phyloP scores from a whole-genome alignment of 139 green algal species.

The Asterochloris erici region DNA sequence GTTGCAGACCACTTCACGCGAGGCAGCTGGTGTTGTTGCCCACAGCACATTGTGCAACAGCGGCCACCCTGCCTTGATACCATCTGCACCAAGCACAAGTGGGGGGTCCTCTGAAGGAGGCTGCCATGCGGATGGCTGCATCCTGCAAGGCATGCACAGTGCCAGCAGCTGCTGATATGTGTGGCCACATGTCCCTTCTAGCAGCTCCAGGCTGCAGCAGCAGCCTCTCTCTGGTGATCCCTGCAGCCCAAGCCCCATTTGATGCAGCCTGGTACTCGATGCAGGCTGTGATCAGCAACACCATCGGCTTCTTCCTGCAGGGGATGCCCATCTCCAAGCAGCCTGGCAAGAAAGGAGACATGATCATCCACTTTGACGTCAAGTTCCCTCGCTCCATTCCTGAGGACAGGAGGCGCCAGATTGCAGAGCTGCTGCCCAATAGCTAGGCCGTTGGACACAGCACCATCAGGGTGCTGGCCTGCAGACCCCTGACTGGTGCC shows the following conservation, averaged over 20 bases:
- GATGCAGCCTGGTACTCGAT: background rate
- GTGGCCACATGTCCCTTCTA: background rate
- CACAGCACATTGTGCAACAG: no score
- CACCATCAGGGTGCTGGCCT: no score
- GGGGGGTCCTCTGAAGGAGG: no score
- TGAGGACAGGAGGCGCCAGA: no score
- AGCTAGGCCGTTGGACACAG: no score
- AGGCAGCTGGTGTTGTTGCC: no score
- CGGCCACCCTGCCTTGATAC: no score
- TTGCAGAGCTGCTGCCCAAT: no score
- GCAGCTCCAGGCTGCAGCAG: background rate
- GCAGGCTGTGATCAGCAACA: conserved; percentile 18
- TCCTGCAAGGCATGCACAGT: background rate
- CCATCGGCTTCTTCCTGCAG: conserved; percentile 65
- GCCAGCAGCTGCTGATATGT: background rate
- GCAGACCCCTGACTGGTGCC: no score
- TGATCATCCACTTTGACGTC: conserved; percentile 60
- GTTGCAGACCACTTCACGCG: no score
- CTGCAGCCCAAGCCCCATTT: background rate
- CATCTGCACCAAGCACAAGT: no score
- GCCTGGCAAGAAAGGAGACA: conserved; percentile 59
- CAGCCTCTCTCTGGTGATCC: background rate
- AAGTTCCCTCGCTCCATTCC: background rate
- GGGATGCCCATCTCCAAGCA: conserved; percentile 52
- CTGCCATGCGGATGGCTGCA: no score